phyloP scores from a whole-genome alignment of 192 early-diverging fungal species.

The Coemansia sp. region DNA sequence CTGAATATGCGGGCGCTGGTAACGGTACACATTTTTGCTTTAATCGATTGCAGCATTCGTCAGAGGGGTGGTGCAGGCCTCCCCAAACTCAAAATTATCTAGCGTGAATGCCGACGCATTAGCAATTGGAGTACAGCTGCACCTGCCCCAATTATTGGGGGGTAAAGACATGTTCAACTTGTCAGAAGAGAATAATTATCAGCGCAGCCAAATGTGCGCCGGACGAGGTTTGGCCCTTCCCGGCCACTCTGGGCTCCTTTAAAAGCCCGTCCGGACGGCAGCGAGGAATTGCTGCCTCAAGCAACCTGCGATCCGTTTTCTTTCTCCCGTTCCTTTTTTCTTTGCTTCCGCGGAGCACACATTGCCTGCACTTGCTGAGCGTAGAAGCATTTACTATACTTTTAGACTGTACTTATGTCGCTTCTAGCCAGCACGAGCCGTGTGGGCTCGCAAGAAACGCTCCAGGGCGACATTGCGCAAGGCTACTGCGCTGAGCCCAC shows the following conservation, averaged over 20 bases:
- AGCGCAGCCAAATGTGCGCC: background rate
- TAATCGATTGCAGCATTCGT: background rate
- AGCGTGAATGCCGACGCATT: background rate
- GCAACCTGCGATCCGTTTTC: background rate
- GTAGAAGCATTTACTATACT: background rate
- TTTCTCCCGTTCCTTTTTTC: background rate
- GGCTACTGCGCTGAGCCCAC: slow-evolving; percentile 1
- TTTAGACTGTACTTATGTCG: slow-evolving; percentile 9
- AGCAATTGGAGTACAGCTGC: background rate
- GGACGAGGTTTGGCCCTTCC: background rate
- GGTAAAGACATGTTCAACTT: background rate
- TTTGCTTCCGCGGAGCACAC: background rate
- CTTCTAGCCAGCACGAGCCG: slow-evolving; percentile 16
- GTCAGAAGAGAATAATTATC: background rate
- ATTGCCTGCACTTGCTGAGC: background rate
- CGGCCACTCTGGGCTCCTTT: background rate
- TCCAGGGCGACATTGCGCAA: slow-evolving; percentile 6
- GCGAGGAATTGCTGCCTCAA: background rate
- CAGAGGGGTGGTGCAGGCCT: background rate
- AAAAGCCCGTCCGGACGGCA: background rate
- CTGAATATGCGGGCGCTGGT: background rate
- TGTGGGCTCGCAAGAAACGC: slow-evolving; percentile 26
- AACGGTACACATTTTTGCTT: background rate
- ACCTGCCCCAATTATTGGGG: slow-evolving; percentile 1
- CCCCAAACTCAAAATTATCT: slow-evolving; percentile 1